Evolutionary conservation across 2,329 filamentous ascomycete species (phyloP), one percentile per base, ranked within the genome.

Genomic region (Ophiostoma pallidulum): DNA sequence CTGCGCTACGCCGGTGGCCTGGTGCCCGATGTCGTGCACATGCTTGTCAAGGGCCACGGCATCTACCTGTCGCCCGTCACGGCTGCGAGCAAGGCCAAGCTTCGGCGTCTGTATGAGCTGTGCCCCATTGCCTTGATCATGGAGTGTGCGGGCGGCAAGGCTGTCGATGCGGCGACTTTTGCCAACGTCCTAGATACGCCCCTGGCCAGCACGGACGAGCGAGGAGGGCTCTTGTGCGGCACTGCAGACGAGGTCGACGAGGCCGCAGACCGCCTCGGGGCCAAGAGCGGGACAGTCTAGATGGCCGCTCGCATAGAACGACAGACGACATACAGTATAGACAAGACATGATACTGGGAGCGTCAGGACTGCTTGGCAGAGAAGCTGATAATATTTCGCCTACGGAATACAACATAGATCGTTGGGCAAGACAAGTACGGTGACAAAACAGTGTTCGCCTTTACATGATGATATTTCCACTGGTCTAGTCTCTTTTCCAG

Each of bases 1-100:
- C 64, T 82, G 32, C 65, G 78, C 3, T 82, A 82, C 55, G 71
- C 69, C 16, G 78, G 78, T 0, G 78, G 78, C 0, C 60, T 82
- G 4, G 78, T 82, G 3, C 78, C 78, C 0, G 78, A 82, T 47
- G 62, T 82, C 0, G 71, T 74, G 12, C 78, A 82, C 49, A 69
- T 72, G 4, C 62, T 82, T 8, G 70, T 74, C 50, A 81, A 82
- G 59, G 75, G 77, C 0, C 77, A 82, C 46, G 78, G 78, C 1
- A 59, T 82, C 1, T 82, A 81, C 55, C 57, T 80, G 2, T 77
- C 71, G 2, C 78, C 78, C 0, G 75, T 78, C 5, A 75, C 75
- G 2, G 57, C 52, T 0, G 58, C 57, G 9, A 76, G 70, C 55
- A 66, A 65, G 53, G 74, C 78, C 0, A 82, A 82, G 66, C 59